phyloP scores from a whole-genome alignment of 148 eudicot species.

The Diospyros kaki region DNA sequence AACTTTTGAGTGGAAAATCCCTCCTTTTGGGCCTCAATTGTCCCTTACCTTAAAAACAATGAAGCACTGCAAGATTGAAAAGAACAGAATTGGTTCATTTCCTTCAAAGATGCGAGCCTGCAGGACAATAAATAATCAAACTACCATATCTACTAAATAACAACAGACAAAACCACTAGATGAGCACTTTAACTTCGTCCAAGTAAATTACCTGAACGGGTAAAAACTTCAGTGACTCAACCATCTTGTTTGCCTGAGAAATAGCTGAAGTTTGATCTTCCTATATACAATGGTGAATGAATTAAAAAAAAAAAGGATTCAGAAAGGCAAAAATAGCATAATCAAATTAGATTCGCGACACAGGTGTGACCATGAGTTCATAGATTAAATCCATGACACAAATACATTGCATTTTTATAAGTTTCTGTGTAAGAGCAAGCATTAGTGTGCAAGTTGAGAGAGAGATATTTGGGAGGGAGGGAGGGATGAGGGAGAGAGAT shows the following conservation, averaged over 20 bases:
- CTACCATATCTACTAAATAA: slow-evolving; percentile 5
- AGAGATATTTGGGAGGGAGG: not conserved
- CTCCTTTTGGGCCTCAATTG: not conserved
- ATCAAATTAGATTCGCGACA: not conserved
- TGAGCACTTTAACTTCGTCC: not conserved
- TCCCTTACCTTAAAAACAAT: slow-evolving; percentile 63
- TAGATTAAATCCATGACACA: not conserved
- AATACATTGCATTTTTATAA: too few species aligned
- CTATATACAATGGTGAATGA: slow-evolving; percentile 32
- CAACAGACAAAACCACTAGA: slow-evolving; percentile 9
- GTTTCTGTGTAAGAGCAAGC: not conserved
- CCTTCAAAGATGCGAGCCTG: slow-evolving; percentile 80
- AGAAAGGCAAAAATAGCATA: not conserved
- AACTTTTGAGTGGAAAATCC: not conserved
- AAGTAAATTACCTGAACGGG: slow-evolving; percentile 65
- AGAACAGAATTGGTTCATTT: slow-evolving; percentile 78
- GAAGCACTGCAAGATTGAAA: slow-evolving; percentile 82
- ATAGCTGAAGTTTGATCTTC: slow-evolving; percentile 76
- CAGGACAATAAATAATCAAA: slow-evolving; percentile 15
- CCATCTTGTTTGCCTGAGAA: slow-evolving; percentile 78
- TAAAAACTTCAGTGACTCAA: slow-evolving; percentile 74
- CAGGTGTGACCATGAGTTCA: not conserved
- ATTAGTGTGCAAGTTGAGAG: not conserved
- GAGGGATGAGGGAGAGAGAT: not conserved
- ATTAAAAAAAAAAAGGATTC: not conserved